Evolutionary conservation across 768 basidiomycete species (phyloP).

Genomic region (Obba rivulosa): DNA sequence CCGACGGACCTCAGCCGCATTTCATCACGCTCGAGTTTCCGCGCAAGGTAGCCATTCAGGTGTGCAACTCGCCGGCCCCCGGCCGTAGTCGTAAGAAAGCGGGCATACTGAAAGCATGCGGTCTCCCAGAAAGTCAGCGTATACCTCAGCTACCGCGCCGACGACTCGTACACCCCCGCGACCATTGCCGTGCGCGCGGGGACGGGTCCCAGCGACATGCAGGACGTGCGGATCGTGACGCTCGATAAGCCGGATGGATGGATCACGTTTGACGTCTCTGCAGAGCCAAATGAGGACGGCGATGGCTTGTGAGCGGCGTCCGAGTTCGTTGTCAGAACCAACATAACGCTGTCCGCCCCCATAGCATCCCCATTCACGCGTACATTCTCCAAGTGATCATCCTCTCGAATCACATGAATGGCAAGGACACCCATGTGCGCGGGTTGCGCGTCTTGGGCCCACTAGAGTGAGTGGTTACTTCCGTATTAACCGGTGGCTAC

Average conservation of each 20-base stretch:
- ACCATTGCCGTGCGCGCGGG: constrained; percentile 89
- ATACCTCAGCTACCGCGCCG: constrained; percentile 71
- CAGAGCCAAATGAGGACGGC: constrained; percentile 73
- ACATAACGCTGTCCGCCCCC: not conserved
- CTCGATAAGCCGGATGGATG: constrained; percentile 93
- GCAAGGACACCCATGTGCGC: constrained; percentile 97
- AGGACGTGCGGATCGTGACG: constrained; percentile 82
- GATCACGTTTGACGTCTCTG: constrained; percentile 82
- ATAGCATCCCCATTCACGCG: constrained; percentile 80
- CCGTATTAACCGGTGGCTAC: not conserved
- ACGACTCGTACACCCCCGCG: constrained; percentile 97
- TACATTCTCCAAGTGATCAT: constrained; percentile 90
- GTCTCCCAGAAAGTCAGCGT: constrained; percentile 77
- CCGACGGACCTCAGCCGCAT: constrained; percentile 96
- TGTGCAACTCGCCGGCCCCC: constrained; percentile 23
- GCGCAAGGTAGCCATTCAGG: constrained; percentile 84
- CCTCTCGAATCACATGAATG: constrained; percentile 93
- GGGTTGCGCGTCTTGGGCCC: constrained; percentile 87
- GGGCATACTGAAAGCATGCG: no score
- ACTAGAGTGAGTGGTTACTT: constrained; percentile 50
- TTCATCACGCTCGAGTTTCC: constrained; percentile 93
- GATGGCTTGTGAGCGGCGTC: constrained; percentile 60
- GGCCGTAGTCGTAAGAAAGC: not conserved
- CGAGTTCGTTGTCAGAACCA: not conserved
- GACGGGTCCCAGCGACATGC: constrained; percentile 85